phyloP scores from a whole-genome alignment of 805 yeast genomes.

The Metschnikowia cerradonensis region DNA sequence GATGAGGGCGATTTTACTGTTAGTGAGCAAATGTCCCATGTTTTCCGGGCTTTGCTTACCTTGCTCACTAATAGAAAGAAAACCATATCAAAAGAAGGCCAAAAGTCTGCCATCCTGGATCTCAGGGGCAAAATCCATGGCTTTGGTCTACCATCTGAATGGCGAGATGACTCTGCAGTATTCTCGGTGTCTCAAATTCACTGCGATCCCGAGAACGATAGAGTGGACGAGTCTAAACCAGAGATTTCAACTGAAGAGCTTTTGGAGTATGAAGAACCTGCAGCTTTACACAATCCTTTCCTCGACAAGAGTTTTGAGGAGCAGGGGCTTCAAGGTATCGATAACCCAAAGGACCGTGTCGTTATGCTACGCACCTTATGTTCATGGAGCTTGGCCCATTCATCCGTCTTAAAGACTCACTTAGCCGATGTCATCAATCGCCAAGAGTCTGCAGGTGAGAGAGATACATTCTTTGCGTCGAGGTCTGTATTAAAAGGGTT shows the following conservation, averaged over 20 bases:
- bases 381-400: conserved; percentile 34
- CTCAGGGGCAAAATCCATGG: conserved; percentile 23
- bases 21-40: conserved; percentile 28
- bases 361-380: conserved; percentile 33
- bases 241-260: conserved; percentile 15
- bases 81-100: conserved; percentile 22
- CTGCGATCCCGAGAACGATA: conserved; percentile 9
- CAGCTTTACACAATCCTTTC: conserved; percentile 21
- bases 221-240: conserved; percentile 25
- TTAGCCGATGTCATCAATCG: conserved; percentile 22
- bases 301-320: conserved; percentile 26
- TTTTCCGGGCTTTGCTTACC: conserved; percentile 30
- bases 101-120: conserved; percentile 30
- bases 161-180: conserved; percentile 26
- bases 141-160: conserved; percentile 38
- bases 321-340: conserved; percentile 30
- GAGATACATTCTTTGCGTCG: conserved; percentile 34
- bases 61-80: conserved; percentile 37
- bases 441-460: conserved; percentile 38
- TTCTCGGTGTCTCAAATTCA: conserved; percentile 5
- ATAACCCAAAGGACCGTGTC: conserved; percentile 31
- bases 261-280: conserved; percentile 14
- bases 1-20: conserved; percentile 14
- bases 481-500: conserved; percentile 35
- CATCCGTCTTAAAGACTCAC: conserved; percentile 26